Conservation (phyloP, 1,284 basidiomycete genomes). For the Pisolithus thermaeus region DNA sequence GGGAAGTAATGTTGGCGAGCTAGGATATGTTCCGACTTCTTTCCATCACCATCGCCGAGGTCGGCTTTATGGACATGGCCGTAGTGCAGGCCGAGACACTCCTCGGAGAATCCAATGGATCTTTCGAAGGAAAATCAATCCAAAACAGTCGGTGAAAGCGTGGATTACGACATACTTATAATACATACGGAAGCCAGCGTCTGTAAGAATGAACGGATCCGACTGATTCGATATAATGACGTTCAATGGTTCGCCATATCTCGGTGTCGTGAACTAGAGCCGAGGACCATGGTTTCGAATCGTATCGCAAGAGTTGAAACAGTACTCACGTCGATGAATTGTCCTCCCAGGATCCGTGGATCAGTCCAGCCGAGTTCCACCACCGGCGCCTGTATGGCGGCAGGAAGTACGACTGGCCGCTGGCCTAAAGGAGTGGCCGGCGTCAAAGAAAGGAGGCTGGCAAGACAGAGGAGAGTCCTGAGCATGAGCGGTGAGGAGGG, state of each 20-base stretch:
- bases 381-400: conserved; percentile 13
- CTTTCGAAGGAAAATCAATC: conserved; percentile 29
- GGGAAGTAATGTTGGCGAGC: conserved; percentile 65
- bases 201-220: conserved; percentile 62
- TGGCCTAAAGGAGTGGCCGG: conserved; percentile 18
- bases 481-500: conserved; percentile 5
- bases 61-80: conserved; percentile 64
- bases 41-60: conserved; percentile 65
- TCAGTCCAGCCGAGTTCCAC: conserved; percentile 54
- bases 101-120: conserved; percentile 72
- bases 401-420: conserved; percentile 13
- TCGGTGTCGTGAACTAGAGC: conserved; percentile 55
- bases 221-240: conserved; percentile 55
- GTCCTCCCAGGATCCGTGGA: conserved; percentile 63
- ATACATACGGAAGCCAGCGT: conserved; percentile 55
- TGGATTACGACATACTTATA: conserved; percentile 41
- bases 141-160: background rate
- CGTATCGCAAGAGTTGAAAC: background rate
- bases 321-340: conserved; percentile 61
- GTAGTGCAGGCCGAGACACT: conserved; percentile 68
- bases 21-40: conserved; percentile 57
- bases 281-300: background rate
- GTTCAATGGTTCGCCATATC: conserved; percentile 70
- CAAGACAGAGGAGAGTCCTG: conserved; percentile 7
- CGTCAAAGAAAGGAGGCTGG: conserved; percentile 9